phyloP scores from a whole-genome alignment of 805 yeast genomes.

The Ogataea angusta region DNA sequence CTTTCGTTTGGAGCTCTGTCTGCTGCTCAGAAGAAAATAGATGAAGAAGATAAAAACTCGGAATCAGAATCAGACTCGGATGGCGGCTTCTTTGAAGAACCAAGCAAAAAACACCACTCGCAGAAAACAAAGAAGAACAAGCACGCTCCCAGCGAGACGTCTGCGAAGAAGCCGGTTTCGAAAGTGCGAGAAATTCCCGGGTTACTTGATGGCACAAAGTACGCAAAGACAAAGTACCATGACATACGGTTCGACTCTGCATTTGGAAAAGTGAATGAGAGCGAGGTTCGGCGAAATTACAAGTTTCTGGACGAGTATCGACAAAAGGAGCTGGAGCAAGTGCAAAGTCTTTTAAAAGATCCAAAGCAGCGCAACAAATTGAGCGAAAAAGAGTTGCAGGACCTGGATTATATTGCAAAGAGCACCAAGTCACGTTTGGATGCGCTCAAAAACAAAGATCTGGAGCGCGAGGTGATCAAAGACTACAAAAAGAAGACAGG shows the following conservation, averaged over 20 bases:
- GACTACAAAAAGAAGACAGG: slow-evolving; percentile 56
- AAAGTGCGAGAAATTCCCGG: slow-evolving; percentile 75
- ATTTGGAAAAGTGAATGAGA: slow-evolving; percentile 75
- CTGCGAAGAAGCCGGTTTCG: slow-evolving; percentile 70
- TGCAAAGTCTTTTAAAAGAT: slow-evolving; percentile 57
- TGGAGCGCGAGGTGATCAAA: slow-evolving; percentile 62
- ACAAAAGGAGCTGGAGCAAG: slow-evolving; percentile 60
- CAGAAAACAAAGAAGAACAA: slow-evolving; percentile 47
- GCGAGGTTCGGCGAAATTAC: slow-evolving; percentile 70
- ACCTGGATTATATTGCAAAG: slow-evolving; percentile 54
- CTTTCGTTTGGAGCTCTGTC: slow-evolving; percentile 66
- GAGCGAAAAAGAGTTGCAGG: slow-evolving; percentile 45
- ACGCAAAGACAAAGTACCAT: slow-evolving; percentile 46
- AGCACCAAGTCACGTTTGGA: slow-evolving; percentile 67
- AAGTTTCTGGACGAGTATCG: slow-evolving; percentile 85
- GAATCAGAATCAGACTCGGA: slow-evolving; percentile 23
- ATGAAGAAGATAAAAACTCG: slow-evolving; percentile 15
- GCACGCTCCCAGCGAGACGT: slow-evolving; percentile 84
- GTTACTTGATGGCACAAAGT: slow-evolving; percentile 36
- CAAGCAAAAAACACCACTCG: slow-evolving; percentile 18
- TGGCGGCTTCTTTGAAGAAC: slow-evolving; percentile 39
- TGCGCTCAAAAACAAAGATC: slow-evolving; percentile 67
- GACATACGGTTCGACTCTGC: slow-evolving; percentile 93
- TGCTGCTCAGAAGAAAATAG: slow-evolving; percentile 51
- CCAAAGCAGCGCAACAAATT: slow-evolving; percentile 41